Evolutionary conservation across 352 stramenopile genomes (phyloP), one percentile per base, ranked within the genome.

Genomic region (Pythium chondricola): DNA sequence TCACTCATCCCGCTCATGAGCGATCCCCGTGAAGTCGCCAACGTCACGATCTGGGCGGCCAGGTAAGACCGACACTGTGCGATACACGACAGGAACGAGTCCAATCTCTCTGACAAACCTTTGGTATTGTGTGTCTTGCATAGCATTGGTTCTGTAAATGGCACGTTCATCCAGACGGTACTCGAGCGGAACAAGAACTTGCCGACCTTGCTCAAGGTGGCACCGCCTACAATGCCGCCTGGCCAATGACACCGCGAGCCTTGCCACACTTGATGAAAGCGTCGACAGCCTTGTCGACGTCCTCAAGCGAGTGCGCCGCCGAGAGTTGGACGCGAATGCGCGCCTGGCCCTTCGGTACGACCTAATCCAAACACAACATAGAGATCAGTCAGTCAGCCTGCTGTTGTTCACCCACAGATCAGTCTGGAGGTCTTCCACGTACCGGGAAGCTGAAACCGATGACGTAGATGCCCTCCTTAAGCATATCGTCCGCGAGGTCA

Each of bases 361-460:
- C 83, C 83, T 94, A 48, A 45, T 0, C 17, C 9, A 47, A 10
- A 48, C 13, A 53, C 6, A 3, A 43, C 14, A 48, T 20, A 53
- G 13, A n/a, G 18, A 44, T n/a, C 9, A 33, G 14, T 8, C 13
- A 47, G 22, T 35, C 37, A 6, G 14, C 16, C 17, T 18, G 2
- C 16, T 30, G n/a, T n/a, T n/a, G n/a, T n/a, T n/a, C 22, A 45
- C 24, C 8, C 7, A 30, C 20, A 56, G 16, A 42, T 41, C 37
- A 35, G 22, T 10, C n/a, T n/a, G n/a, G n/a, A n/a, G n/a, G n/a
- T 24, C 39, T n/a, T 41, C 20, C 21, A 44, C 61, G 21, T 67
- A 97, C 90, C 43, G 91, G 91, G 56, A 92, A 97, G 57, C 82
- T 97, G 58, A 97, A 97, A 36, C 90, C 91, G 45, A 97, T 96